Evolutionary conservation across 768 basidiomycete species (phyloP), one percentile per base, ranked within the genome.

Genomic region (Suillus subaureus): DNA sequence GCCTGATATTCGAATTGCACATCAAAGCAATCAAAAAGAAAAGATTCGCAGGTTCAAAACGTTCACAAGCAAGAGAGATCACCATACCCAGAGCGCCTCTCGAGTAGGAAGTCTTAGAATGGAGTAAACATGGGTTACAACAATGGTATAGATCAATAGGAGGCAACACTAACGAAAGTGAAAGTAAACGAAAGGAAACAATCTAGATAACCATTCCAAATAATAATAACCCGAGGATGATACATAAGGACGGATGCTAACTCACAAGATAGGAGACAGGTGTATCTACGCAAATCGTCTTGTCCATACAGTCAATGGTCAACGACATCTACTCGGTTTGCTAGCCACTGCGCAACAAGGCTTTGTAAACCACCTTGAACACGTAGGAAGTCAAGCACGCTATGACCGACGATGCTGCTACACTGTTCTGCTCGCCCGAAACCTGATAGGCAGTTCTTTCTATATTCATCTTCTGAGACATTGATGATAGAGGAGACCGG

Each of bases 371-470:
- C 67, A 68, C 82, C 79, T 54, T 74, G 73, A 28, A 66, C 68
- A 26, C 75, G 78, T 42, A 92, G 76, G 28, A 80, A 79, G 39
- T 88, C 82, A 40, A 88, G 76, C 47, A 91, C 79, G 28, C 83
- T 83, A 71, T 83, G 82, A 4, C 84, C 88, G 57, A 92, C 85
- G 6, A 83, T 77, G 26, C 77, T 77, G 52, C 87, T 87, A 68
- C 87, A 91, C 70, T 92, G 90, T 68, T 93, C 92, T 45, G 92
- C 92, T 62, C 90, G 81, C 16, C 89, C 87, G 73, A 93, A 94
- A 26, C 93, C 92, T 49, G 85, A 79, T 43, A 94, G 77, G 74
- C 88, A 93, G 43, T 84, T 85, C 69, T 81, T 84, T 64, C 91
- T 82, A 70, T 93, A 94, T 67, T 85, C 85, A 9, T 81, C 83